phyloP scores from a whole-genome alignment of 495 filamentous ascomycete genomes.

The Elasticomyces elasticus region DNA sequence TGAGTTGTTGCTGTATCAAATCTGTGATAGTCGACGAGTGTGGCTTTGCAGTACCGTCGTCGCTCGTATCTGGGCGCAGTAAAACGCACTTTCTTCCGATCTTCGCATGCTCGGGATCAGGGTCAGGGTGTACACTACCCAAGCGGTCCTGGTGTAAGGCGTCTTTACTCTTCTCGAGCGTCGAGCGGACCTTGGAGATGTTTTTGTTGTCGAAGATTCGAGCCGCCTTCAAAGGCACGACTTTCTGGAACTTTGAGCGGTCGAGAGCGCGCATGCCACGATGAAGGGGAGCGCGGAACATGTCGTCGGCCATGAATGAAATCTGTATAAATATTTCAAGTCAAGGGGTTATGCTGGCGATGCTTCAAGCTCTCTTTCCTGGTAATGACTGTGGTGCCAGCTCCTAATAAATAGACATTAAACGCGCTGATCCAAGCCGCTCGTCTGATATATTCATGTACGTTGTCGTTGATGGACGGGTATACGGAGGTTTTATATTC shows the following conservation, averaged over 20 bases:
- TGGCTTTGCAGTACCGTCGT: slow-evolving; percentile 11
- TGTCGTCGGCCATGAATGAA: slow-evolving; percentile 26
- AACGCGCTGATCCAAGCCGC: too few relatives aligned
- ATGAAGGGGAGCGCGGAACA: slow-evolving; percentile 76
- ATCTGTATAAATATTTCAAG: background rate
- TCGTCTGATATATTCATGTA: too few relatives aligned
- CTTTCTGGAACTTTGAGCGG: slow-evolving; percentile 69
- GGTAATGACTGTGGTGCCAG: background rate
- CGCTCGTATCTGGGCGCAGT: slow-evolving; percentile 54
- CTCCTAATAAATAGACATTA: background rate
- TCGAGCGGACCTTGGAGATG: slow-evolving; percentile 55
- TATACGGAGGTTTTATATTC: too few relatives aligned
- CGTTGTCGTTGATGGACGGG: too few relatives aligned
- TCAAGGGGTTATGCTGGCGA: background rate
- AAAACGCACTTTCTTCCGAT: slow-evolving; percentile 62
- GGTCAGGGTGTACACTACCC: slow-evolving; percentile 43
- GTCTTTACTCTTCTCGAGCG: slow-evolving; percentile 48
- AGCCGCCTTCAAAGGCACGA: slow-evolving; percentile 66
- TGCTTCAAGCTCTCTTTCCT: background rate
- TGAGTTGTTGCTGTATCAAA: slow-evolving; percentile 52
- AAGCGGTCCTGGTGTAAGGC: slow-evolving; percentile 53
- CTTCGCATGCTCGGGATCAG: slow-evolving; percentile 37
- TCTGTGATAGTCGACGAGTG: slow-evolving; percentile 46
- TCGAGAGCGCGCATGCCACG: slow-evolving; percentile 72
- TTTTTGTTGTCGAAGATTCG: slow-evolving; percentile 58